These are phyloP conservation scores for Apocynum venetum DNA, from an alignment of 257 asterid genomes.

Conservation along the genomic window DNA sequence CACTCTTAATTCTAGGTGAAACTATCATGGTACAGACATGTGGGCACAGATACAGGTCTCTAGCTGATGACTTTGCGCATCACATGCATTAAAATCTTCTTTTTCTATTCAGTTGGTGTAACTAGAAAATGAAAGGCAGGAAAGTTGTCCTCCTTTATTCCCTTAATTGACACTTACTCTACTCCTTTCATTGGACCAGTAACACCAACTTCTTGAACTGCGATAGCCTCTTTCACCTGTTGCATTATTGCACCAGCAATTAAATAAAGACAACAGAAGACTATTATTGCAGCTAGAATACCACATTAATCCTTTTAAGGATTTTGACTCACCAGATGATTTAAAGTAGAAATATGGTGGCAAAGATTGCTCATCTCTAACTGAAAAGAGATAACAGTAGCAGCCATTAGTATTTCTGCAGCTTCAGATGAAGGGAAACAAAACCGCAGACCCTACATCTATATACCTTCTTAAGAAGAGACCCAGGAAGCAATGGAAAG, in stretches of 20 bases:
- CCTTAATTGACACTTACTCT: conserved; percentile 42
- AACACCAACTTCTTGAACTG: conserved; percentile 54
- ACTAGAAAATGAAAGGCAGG: neutral
- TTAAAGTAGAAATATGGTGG: conserved; percentile 43
- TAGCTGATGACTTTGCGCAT: too few relatives aligned
- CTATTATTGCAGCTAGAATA: conserved; percentile 8
- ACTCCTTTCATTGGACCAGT: conserved; percentile 37
- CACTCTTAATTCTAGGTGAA: neutral
- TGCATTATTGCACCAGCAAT: conserved; percentile 9
- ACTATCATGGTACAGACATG: neutral
- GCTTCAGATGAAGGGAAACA: conserved; percentile 8
- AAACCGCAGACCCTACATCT: neutral
- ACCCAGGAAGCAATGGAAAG: conserved; percentile 66
- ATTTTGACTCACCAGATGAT: conserved; percentile 49
- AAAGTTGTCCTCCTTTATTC: neutral
- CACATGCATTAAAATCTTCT: neutral
- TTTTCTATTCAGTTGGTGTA: neutral
- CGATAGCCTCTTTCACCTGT: conserved; percentile 81
- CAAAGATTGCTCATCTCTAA: conserved; percentile 67
- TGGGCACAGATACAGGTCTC: neutral
- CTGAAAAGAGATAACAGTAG: conserved; percentile 42
- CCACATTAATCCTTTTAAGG: conserved; percentile 10
- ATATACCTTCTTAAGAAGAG: conserved; percentile 63
- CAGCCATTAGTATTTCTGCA: conserved; percentile 5
- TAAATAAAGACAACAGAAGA: conserved; percentile 9